Conservation (phyloP, 139 green algal genomes). For the Closterium sp. region DNA sequence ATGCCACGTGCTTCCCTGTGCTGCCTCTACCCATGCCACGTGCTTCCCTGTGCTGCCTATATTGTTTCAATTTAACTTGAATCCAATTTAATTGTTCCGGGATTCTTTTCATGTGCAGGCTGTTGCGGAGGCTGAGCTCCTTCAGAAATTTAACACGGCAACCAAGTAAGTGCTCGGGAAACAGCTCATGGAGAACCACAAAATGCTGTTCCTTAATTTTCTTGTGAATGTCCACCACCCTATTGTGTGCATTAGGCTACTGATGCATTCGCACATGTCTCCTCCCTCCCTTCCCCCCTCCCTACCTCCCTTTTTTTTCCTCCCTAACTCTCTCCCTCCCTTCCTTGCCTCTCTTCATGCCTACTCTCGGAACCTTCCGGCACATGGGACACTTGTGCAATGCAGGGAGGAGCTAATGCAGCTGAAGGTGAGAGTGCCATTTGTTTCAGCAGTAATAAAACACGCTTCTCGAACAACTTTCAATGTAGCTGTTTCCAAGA, state of each 20-base stretch:
- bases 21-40: no score
- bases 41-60: no score
- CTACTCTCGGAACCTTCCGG: not conserved
- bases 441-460: not conserved
- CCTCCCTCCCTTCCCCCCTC: no score
- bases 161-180: not conserved
- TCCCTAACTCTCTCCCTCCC: no score
- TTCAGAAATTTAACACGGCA: not conserved
- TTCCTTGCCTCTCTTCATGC: not conserved
- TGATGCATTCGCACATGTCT: no score
- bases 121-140: not conserved
- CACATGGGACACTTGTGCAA: not conserved
- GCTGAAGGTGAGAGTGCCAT: not conserved
- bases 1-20: no score
- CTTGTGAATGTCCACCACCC: not conserved
- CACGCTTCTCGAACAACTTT: not conserved
- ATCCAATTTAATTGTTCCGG: no score
- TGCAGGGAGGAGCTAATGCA: not conserved
- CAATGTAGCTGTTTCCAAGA: not conserved
- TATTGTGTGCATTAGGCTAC: no score
- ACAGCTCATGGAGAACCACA: not conserved
- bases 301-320: no score
- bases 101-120: not conserved
- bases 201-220: not conserved
- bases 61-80: no score